These are phyloP conservation scores for Agaricus subrufescens DNA, from an alignment of 768 basidiomycete genomes.

Conservation along the genomic window DNA sequence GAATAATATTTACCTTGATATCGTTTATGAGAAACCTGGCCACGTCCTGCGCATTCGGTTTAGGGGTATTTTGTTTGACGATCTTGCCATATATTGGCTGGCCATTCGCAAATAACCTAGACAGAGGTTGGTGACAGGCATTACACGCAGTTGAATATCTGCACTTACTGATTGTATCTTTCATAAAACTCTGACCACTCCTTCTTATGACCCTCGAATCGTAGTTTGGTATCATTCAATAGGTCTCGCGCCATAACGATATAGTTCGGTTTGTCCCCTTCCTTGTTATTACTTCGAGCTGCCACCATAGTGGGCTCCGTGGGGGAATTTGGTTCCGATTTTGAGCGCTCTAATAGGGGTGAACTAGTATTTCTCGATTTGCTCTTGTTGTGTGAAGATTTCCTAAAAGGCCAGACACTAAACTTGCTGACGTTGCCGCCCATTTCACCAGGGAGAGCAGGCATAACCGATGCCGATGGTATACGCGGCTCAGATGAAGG, in stretches of 20 bases:
- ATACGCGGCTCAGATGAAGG: neutral
- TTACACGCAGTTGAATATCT: neutral
- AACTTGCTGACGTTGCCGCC: neutral
- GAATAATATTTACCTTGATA: neutral
- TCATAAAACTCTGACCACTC: slow-evolving; percentile 5
- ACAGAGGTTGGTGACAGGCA: neutral
- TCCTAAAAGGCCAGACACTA: slow-evolving; percentile 5
- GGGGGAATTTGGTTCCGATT: slow-evolving; percentile 9
- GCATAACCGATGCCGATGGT: neutral
- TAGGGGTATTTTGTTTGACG: slow-evolving; percentile 2
- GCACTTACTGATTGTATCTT: neutral
- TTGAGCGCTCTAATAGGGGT: neutral
- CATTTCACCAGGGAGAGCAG: neutral
- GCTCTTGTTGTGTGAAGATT: neutral
- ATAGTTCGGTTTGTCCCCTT: slow-evolving; percentile 1
- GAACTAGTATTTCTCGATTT: neutral
- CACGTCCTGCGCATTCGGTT: slow-evolving; percentile 2
- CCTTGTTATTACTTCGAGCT: neutral
- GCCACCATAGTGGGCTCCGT: neutral
- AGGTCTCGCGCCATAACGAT: neutral
- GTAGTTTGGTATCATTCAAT: slow-evolving; percentile 6
- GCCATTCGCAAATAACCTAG: slow-evolving; percentile 6
- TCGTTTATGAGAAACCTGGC: slow-evolving; percentile 2
- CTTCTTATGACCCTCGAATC: slow-evolving; percentile 6
- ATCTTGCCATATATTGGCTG: slow-evolving; percentile 4